Conservation (phyloP, 106 monocot genomes). For the Xerophyta viscosa region DNA sequence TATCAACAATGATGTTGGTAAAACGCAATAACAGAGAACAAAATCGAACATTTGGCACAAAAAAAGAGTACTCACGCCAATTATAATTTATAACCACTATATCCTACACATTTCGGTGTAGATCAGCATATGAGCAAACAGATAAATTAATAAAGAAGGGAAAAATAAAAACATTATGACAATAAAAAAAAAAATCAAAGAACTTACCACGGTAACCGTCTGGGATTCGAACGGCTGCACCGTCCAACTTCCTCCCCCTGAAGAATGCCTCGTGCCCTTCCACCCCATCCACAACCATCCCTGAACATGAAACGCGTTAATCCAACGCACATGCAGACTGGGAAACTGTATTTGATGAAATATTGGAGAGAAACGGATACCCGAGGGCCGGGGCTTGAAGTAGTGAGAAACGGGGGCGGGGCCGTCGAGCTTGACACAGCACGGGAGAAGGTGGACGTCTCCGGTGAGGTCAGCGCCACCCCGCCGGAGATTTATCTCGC, state of each 20-base stretch:
- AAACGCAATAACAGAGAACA: too few relatives aligned
- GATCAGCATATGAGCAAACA: too few relatives aligned
- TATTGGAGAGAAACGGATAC: conserved; percentile 13
- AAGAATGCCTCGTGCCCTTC: conserved; percentile 53
- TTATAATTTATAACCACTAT: too few relatives aligned
- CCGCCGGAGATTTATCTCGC: conserved; percentile 23
- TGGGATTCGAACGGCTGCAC: conserved; percentile 34
- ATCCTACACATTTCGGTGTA: too few relatives aligned
- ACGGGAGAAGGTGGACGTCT: conserved; percentile 62
- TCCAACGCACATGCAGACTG: too few relatives aligned
- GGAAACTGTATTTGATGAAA: too few relatives aligned
- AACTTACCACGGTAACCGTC: conserved; percentile 42
- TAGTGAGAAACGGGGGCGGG: conserved; percentile 40
- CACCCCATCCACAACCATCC: conserved; percentile 40
- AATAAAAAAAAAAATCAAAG: not conserved
- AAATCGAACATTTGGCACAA: too few relatives aligned
- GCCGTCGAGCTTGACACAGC: conserved; percentile 57
- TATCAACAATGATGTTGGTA: too few relatives aligned
- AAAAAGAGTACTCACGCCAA: too few relatives aligned
- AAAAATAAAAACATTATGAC: not conserved
- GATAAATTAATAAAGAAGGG: too few relatives aligned
- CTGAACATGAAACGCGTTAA: conserved; percentile 13
- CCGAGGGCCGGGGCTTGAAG: conserved; percentile 53
- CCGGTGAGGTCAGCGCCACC: conserved; percentile 33
- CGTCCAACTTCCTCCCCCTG: conserved; percentile 63